These are phyloP conservation scores for Phoenix roebelenii DNA, from an alignment of 176 grass and related monocot species.

Conservation along the genomic window DNA sequence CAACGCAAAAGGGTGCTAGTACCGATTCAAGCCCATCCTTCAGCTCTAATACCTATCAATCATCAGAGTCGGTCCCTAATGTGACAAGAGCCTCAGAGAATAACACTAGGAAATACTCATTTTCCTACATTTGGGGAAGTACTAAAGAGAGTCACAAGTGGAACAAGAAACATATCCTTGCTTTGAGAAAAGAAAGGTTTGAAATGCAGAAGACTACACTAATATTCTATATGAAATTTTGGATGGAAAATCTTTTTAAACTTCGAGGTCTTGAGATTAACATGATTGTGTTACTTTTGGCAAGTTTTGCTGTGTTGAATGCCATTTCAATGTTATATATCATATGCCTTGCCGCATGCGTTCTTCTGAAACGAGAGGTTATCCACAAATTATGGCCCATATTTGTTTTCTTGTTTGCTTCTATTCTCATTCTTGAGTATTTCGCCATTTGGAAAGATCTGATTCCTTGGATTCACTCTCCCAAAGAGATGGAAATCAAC, in stretches of 20 bases:
- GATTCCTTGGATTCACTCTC: conserved; percentile 37
- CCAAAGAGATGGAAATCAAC: conserved; percentile 40
- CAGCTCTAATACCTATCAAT: conserved; percentile 23
- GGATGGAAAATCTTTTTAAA: conserved; percentile 97
- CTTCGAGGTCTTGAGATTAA: conserved; percentile 87
- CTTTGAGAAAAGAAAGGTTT: conserved; percentile 73
- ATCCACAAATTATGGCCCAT: conserved; percentile 80
- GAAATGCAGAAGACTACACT: conserved; percentile 86
- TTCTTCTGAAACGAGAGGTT: conserved; percentile 83
- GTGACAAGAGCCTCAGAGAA: conserved; percentile 25
- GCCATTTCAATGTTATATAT: conserved; percentile 84
- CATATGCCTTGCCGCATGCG: conserved; percentile 61
- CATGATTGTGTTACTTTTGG: conserved; percentile 85
- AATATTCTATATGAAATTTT: conserved; percentile 79
- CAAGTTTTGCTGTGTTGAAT: conserved; percentile 93
- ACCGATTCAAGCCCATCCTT: conserved; percentile 35
- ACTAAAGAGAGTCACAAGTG: conserved; percentile 93
- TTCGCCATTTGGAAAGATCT: conserved; percentile 74
- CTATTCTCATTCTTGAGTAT: conserved; percentile 71
- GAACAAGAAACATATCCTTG: conserved; percentile 66
- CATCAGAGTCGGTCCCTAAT: conserved; percentile 33
- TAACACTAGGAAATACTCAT: conserved; percentile 44
- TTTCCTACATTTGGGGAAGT: conserved; percentile 80
- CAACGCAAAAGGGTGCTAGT: conserved; percentile 37
- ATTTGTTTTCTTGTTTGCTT: conserved; percentile 87